These are phyloP conservation scores for Oehlia diaphana DNA, from an alignment of 192 early-diverging fungal species.

Conservation along the genomic window DNA sequence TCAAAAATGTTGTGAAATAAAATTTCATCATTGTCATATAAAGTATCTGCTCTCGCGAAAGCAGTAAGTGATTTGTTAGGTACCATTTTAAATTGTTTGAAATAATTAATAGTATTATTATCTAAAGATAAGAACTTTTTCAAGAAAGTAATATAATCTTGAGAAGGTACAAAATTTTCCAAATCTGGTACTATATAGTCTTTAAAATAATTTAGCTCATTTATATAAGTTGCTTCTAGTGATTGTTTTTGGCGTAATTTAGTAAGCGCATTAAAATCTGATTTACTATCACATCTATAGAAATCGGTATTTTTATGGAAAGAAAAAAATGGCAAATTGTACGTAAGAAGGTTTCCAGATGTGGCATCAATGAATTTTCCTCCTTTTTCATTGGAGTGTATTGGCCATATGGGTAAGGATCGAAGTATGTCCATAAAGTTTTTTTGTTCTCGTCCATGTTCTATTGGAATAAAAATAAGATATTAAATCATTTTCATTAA, in stretches of 20 bases:
- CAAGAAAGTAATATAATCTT: background rate
- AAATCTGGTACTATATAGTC: background rate
- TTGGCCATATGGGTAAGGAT: background rate
- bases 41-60: background rate
- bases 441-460: background rate
- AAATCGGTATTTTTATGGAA: background rate
- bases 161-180: too few relatives aligned
- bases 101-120: background rate
- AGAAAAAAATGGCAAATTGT: background rate
- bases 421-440: background rate
- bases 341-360: background rate
- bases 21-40: background rate
- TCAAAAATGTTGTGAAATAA: slow-evolving; percentile 1
- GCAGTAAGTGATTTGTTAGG: background rate
- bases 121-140: background rate
- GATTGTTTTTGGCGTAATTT: background rate
- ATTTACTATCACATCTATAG: background rate
- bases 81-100: background rate
- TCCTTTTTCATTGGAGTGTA: background rate
- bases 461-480: background rate
- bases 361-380: background rate
- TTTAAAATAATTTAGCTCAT: background rate
- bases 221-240: too few relatives aligned
- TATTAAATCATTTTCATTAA: too few relatives aligned
- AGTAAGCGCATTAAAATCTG: background rate